A percentile compares a stretch with the other conserved stretches of the same genome.
These are phyloP conservation scores for Claviceps humidiphila DNA, from an alignment of 2,329 filamentous ascomycete genomes.

Conservation along the genomic window DNA sequence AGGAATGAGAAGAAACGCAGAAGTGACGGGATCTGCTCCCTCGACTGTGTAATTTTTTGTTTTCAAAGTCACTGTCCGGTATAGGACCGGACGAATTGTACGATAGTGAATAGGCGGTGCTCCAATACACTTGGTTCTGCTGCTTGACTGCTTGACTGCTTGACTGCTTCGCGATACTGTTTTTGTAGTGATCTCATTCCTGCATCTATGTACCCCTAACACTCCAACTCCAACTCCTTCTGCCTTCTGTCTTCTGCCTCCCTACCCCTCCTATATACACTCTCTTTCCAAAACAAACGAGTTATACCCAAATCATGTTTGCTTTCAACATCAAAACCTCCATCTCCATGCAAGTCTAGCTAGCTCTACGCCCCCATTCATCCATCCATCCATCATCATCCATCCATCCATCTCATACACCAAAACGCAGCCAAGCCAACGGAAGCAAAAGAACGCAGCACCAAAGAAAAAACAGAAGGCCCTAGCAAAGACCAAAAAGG, in stretches of 20 bases:
- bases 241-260: slow-evolving; percentile 10
- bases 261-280: slow-evolving; percentile 14
- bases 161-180: too few species aligned
- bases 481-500: background rate
- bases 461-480: background rate
- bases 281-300: slow-evolving; percentile 2
- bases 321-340: slow-evolving; percentile 7
- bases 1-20: background rate
- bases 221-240: too few species aligned
- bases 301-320: slow-evolving; percentile 1
- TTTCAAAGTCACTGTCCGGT: too few species aligned
- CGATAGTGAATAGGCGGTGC: slow-evolving; percentile 3
- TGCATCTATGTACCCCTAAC: too few species aligned
- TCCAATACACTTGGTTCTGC: too few species aligned
- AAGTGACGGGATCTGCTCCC: too few species aligned
- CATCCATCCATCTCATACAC: slow-evolving; percentile 3
- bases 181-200: too few species aligned
- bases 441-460: too few species aligned
- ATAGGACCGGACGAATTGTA: slow-evolving; percentile 2
- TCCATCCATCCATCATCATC: too few species aligned
- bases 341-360: slow-evolving; percentile 11
- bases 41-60: too few species aligned
- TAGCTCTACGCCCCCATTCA: slow-evolving; percentile 8
- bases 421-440: background rate
- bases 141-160: too few species aligned